Conservation (phyloP, 768 basidiomycete species). For the Lyophyllum decastes region DNA sequence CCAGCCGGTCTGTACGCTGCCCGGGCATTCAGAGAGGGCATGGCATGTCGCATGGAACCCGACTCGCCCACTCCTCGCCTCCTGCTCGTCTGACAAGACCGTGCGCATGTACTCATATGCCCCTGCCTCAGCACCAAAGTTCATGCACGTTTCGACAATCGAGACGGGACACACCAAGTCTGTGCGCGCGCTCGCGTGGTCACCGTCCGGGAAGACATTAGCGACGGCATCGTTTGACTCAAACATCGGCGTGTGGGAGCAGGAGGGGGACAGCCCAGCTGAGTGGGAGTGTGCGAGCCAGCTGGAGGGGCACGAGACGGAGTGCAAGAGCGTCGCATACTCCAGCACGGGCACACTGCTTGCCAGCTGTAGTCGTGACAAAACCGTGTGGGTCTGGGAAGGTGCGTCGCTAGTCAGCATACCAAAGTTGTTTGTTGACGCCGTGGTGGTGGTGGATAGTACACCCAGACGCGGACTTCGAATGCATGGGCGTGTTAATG, state of each 20-base stretch:
- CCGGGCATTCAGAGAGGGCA: slow-evolving; percentile 80
- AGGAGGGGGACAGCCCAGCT: slow-evolving; percentile 46
- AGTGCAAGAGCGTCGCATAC: slow-evolving; percentile 92
- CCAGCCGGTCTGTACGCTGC: slow-evolving; percentile 32
- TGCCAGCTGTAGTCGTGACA: slow-evolving; percentile 95
- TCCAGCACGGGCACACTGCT: slow-evolving; percentile 76
- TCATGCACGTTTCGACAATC: slow-evolving; percentile 65
- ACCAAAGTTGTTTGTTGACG: slow-evolving; percentile 4
- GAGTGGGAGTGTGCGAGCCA: slow-evolving; percentile 90
- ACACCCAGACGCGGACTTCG: slow-evolving; percentile 90
- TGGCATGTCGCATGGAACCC: slow-evolving; percentile 95
- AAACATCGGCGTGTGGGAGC: slow-evolving; percentile 90
- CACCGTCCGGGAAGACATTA: slow-evolving; percentile 82
- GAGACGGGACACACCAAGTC: slow-evolving; percentile 87
- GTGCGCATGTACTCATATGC: slow-evolving; percentile 82
- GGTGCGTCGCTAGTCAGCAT: slow-evolving; percentile 42
- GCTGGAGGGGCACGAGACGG: slow-evolving; percentile 93
- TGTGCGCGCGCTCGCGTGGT: slow-evolving; percentile 85
- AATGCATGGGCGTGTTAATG: slow-evolving; percentile 94
- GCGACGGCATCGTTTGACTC: slow-evolving; percentile 95
- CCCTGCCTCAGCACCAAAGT: slow-evolving; percentile 33
- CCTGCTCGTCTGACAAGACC: slow-evolving; percentile 93
- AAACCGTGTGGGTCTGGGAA: slow-evolving; percentile 99
- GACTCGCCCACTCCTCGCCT: slow-evolving; percentile 75
- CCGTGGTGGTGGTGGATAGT: slow-evolving; percentile 43